Percentiles rank a stretch among this genome's conserved stretches.
These are phyloP conservation scores for Raphanus raphanistrum DNA, from an alignment of 345 rosid species.

Conservation along the genomic window DNA sequence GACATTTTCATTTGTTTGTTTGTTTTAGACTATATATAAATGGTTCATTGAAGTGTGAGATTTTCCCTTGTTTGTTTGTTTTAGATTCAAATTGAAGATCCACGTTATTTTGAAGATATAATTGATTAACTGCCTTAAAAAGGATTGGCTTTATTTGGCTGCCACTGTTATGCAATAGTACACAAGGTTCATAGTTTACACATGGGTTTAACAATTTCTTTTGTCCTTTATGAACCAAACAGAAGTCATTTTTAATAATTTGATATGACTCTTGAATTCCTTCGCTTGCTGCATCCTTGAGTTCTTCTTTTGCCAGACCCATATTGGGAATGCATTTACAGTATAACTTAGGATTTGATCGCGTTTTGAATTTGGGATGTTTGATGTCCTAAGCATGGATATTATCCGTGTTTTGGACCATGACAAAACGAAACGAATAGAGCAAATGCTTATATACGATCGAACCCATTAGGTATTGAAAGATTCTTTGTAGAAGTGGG, in stretches of 20 bases:
- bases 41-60: neutral
- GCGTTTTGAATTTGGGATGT: neutral
- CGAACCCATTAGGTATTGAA: constrained; percentile 15
- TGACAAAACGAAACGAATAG: constrained; percentile 16
- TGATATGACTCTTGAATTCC: neutral
- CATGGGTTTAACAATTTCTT: constrained; percentile 20
- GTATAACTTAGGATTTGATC: constrained; percentile 11
- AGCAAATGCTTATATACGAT: constrained; percentile 32
- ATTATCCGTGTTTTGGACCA: constrained; percentile 20
- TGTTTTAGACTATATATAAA: neutral
- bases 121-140: constrained; percentile 8
- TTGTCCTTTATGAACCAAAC: constrained; percentile 33
- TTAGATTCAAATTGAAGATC: neutral
- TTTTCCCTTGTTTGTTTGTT: neutral
- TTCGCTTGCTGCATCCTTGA: constrained; percentile 1
- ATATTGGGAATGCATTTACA: neutral
- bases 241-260: constrained; percentile 11
- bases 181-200: constrained; percentile 23
- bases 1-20: constrained; percentile 9
- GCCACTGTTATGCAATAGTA: constrained; percentile 21
- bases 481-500: constrained; percentile 33
- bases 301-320: constrained; percentile 4
- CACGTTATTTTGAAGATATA: neutral
- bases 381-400: constrained; percentile 11
- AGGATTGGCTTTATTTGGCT: constrained; percentile 19